phyloP scores from a whole-genome alignment of 2,329 filamentous ascomycete genomes.

The Fusarium camptoceras region DNA sequence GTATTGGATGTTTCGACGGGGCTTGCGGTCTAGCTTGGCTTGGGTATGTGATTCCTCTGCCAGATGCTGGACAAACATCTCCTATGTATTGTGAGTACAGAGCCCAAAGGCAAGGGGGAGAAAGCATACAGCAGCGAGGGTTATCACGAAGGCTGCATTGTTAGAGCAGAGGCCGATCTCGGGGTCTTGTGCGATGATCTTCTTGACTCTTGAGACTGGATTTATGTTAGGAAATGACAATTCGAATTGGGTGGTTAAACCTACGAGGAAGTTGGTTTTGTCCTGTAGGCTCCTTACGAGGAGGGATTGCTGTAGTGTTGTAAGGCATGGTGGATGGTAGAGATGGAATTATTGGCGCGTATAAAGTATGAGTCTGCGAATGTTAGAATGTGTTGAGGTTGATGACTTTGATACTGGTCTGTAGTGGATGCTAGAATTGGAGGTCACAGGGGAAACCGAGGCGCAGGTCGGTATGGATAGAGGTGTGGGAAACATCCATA shows the following conservation, averaged over 20 bases:
- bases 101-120: not conserved
- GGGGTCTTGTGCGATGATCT: conserved; percentile 89
- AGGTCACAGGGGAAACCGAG: conserved; percentile 4
- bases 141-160: conserved; percentile 94
- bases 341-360: not conserved
- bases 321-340: conserved; percentile 75
- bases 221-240: conserved; percentile 2
- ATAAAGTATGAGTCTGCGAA: not conserved
- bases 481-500: too few species aligned
- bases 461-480: not conserved
- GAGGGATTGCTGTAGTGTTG: conserved; percentile 86
- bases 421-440: not conserved
- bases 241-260: conserved; percentile 51
- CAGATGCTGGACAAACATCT: conserved; percentile 96
- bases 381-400: conserved; percentile 5
- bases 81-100: conserved; percentile 61
- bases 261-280: conserved; percentile 86
- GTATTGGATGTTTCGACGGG: conserved; percentile 94
- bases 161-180: conserved; percentile 90
- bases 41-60: conserved; percentile 87
- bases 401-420: not conserved
- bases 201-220: conserved; percentile 92
- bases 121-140: conserved; percentile 80
- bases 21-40: conserved; percentile 91
- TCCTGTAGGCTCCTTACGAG: conserved; percentile 84